Conservation (phyloP, 78 protist species). For the Monosiga brevicollis region DNA sequence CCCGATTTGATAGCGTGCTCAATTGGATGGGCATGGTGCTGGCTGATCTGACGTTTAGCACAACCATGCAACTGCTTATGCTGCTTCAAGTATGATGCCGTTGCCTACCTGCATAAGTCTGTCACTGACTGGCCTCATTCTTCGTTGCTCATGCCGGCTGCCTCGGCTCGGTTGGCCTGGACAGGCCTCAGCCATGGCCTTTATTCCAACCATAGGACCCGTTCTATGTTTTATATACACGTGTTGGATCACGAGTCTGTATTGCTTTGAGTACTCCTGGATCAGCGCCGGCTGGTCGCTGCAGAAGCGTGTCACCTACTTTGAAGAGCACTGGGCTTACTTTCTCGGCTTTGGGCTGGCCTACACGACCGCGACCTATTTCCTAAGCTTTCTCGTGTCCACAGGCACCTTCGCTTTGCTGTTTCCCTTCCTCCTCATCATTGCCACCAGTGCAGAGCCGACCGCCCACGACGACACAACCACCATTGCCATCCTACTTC, state of each 20-base stretch:
- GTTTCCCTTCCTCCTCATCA: no score
- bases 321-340: neutral
- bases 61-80: neutral
- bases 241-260: neutral
- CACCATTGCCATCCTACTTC: no score
- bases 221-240: neutral
- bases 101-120: neutral
- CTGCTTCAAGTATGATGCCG: neutral
- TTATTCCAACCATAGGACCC: no score
- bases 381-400: neutral
- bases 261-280: neutral
- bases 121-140: neutral
- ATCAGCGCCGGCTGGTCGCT: neutral
- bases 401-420: no score
- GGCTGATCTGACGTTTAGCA: neutral
- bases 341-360: neutral
- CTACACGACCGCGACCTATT: neutral
- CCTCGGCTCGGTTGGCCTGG: no score
- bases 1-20: no score
- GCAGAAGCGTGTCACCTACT: neutral
- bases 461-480: no score
- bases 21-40: neutral
- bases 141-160: neutral
- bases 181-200: no score
- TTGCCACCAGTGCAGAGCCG: no score